A percentile compares a stretch with the other conserved stretches of the same genome.
phyloP scores from a whole-genome alignment of 805 yeast species.

The Wickerhamiella kurtzmanii region DNA sequence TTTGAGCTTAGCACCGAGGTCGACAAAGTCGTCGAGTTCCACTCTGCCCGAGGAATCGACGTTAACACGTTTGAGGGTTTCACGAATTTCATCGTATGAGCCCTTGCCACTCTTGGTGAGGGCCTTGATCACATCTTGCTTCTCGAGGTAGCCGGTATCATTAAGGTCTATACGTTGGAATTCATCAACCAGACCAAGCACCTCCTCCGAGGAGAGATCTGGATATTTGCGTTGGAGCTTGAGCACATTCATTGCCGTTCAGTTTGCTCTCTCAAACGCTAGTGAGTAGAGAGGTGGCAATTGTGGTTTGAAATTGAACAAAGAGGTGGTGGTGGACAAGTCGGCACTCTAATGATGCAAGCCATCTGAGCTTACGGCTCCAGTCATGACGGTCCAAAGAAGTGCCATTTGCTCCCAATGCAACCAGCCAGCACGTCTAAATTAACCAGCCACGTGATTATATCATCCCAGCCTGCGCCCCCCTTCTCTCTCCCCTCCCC shows the following conservation, averaged over 20 bases:
- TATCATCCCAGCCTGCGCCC: neutral
- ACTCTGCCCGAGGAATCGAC: constrained; percentile 97
- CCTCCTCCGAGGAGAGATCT: constrained; percentile 67
- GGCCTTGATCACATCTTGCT: constrained; percentile 75
- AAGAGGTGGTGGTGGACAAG: constrained; percentile 1
- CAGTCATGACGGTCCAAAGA: too few species aligned
- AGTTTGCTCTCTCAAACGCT: too few species aligned
- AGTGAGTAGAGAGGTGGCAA: neutral
- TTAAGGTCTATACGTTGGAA: constrained; percentile 69
- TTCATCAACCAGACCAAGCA: constrained; percentile 72
- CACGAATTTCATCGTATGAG: constrained; percentile 84
- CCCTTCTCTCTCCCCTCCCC: too few species aligned
- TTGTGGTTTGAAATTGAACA: neutral
- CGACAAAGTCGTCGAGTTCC: constrained; percentile 88
- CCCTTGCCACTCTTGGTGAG: constrained; percentile 68
- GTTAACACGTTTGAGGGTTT: constrained; percentile 75
- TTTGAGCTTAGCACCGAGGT: constrained; percentile 65
- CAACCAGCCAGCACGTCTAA: too few species aligned
- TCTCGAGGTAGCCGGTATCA: constrained; percentile 90
- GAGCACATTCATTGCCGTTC: constrained; percentile 43
- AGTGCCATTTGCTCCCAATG: too few species aligned
- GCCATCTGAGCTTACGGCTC: too few species aligned
- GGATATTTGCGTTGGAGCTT: constrained; percentile 74
- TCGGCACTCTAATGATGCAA: too few species aligned
- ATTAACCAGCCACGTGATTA: neutral